These are phyloP conservation scores for Syncephalastrum sp. DNA, from an alignment of 371 early-diverging fungal genomes.

Conservation along the genomic window DNA sequence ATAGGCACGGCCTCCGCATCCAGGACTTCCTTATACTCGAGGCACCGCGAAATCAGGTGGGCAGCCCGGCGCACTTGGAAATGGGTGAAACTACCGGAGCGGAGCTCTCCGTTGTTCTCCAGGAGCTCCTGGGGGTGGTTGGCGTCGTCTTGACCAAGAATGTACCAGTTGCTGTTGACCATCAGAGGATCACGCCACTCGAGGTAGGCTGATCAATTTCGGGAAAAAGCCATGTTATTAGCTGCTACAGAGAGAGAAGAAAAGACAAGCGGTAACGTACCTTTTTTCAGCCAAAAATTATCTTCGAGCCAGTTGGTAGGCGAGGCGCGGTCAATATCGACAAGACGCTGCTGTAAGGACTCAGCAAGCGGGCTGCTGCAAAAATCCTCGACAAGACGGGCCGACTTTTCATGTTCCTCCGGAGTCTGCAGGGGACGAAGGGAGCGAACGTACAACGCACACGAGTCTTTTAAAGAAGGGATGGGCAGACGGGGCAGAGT, in stretches of 20 bases:
- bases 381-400: slow-evolving; percentile 34
- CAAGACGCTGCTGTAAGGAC: slow-evolving; percentile 56
- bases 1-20: slow-evolving; percentile 57
- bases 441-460: slow-evolving; percentile 67
- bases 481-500: slow-evolving; percentile 79
- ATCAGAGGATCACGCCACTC: slow-evolving; percentile 86
- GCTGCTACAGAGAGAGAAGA: not conserved
- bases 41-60: slow-evolving; percentile 65
- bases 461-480: slow-evolving; percentile 74
- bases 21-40: slow-evolving; percentile 74
- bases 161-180: slow-evolving; percentile 92
- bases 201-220: slow-evolving; percentile 69
- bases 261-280: slow-evolving; percentile 10
- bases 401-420: slow-evolving; percentile 29
- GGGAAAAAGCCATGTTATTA: not conserved
- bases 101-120: slow-evolving; percentile 25
- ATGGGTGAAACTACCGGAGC: slow-evolving; percentile 57
- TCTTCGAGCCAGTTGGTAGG: slow-evolving; percentile 87
- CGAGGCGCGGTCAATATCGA: slow-evolving; percentile 60
- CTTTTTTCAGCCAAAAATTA: slow-evolving; percentile 80
- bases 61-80: slow-evolving; percentile 88
- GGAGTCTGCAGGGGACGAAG: slow-evolving; percentile 60
- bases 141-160: slow-evolving; percentile 66
- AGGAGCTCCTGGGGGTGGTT: slow-evolving; percentile 60
- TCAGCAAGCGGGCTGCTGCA: slow-evolving; percentile 24